Conservation (phyloP, 805 yeast genomes). For the Pichia cephalocereana region DNA sequence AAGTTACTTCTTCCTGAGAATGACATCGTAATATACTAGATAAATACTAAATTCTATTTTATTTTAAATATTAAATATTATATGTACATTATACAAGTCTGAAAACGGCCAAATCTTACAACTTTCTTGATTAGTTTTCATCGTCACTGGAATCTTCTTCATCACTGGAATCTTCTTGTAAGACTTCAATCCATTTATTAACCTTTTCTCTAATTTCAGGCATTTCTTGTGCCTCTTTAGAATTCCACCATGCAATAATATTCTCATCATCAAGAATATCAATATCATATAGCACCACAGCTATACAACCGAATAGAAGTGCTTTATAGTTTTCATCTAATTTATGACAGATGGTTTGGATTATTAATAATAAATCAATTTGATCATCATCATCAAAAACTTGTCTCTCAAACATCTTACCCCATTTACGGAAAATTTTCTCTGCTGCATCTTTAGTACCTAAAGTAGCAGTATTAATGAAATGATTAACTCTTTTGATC, state of each 20-base stretch:
- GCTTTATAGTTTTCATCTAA: slow-evolving; percentile 39
- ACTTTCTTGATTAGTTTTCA: slow-evolving; percentile 2
- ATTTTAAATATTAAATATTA: too few relatives aligned
- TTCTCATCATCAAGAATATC: slow-evolving; percentile 80
- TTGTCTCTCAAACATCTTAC: slow-evolving; percentile 70
- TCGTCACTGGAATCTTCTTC: slow-evolving; percentile 11
- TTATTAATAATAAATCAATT: slow-evolving; percentile 51
- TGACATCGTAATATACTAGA: slow-evolving; percentile 4
- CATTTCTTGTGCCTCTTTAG: slow-evolving; percentile 30
- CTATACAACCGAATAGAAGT: slow-evolving; percentile 41
- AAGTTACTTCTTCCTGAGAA: background rate
- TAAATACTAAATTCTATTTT: too few relatives aligned
- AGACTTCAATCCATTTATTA: slow-evolving; percentile 78
- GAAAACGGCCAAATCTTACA: too few relatives aligned
- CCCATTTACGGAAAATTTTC: slow-evolving; percentile 77
- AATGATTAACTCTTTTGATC: slow-evolving; percentile 58
- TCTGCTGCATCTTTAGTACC: slow-evolving; percentile 67
- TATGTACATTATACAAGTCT: too few relatives aligned
- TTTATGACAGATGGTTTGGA: slow-evolving; percentile 37
- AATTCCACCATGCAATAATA: slow-evolving; percentile 76
- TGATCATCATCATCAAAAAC: slow-evolving; percentile 76
- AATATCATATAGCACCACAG: slow-evolving; percentile 62
- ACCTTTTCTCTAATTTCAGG: slow-evolving; percentile 46
- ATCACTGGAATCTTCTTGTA: slow-evolving; percentile 44
- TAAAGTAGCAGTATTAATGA: slow-evolving; percentile 68